These are phyloP conservation scores for Leishmania amazonensis DNA, from an alignment of 208 protist species.

Conservation along the genomic window DNA sequence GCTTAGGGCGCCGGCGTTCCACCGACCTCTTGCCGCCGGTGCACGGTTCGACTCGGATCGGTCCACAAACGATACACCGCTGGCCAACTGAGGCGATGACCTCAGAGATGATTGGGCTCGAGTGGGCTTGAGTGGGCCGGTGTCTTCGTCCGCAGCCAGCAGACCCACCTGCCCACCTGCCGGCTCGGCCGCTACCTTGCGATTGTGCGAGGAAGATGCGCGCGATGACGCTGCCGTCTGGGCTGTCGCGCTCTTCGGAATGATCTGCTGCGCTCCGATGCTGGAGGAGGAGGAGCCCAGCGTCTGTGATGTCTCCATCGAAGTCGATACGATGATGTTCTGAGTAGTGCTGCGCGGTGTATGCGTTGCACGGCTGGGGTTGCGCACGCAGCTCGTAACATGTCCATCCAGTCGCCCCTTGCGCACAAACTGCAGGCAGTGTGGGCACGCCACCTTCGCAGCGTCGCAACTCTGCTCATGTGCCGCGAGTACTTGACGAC, in stretches of 20 bases:
- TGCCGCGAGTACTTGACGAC: constrained; percentile 40
- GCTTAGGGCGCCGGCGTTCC: constrained; percentile 2
- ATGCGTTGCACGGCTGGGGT: constrained; percentile 40
- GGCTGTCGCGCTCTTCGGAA: neutral
- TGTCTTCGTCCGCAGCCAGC: constrained; percentile 7
- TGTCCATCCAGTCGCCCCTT: constrained; percentile 49
- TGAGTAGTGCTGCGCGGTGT: constrained; percentile 4
- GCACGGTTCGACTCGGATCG: constrained; percentile 21
- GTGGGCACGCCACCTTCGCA: constrained; percentile 61
- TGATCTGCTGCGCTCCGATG: neutral
- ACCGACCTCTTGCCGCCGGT: constrained; percentile 11
- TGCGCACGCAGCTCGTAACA: constrained; percentile 45
- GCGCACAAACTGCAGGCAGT: constrained; percentile 64
- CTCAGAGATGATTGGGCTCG: constrained; percentile 15
- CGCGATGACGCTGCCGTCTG: neutral
- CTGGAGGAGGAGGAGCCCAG: constrained; percentile 14
- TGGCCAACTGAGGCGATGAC: constrained; percentile 17
- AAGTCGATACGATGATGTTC: neutral
- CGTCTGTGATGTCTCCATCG: constrained; percentile 7
- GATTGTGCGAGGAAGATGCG: neutral
- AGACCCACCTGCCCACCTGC: no score
- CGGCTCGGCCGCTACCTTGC: neutral
- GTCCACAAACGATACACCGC: constrained; percentile 10
- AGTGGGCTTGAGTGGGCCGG: constrained; percentile 27
- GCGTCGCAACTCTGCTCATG: constrained; percentile 71